Conservation (phyloP, 2,329 filamentous ascomycete genomes). For the Talaromyces sp. region DNA sequence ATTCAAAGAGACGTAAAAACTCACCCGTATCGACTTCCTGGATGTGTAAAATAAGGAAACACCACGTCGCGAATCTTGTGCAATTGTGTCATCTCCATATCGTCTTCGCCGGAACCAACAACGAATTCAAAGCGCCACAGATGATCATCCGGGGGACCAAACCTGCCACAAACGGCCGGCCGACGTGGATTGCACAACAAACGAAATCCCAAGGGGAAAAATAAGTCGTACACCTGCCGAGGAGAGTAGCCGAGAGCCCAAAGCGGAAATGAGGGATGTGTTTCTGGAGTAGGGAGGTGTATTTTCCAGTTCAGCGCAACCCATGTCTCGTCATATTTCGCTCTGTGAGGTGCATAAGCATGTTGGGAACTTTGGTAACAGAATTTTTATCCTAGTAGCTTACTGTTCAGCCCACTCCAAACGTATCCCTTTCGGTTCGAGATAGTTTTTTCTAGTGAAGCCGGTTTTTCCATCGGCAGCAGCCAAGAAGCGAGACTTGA, state of each 20-base stretch:
- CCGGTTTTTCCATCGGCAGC: slow-evolving; percentile 49
- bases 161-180: slow-evolving; percentile 43
- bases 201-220: slow-evolving; percentile 43
- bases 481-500: slow-evolving; percentile 31
- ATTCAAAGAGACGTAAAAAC: neutral
- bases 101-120: slow-evolving; percentile 25
- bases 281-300: slow-evolving; percentile 39
- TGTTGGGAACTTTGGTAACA: neutral
- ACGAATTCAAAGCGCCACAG: slow-evolving; percentile 44
- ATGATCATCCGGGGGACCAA: slow-evolving; percentile 37
- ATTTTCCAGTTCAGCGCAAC: slow-evolving; percentile 47
- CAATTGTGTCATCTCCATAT: slow-evolving; percentile 19
- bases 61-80: neutral
- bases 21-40: neutral
- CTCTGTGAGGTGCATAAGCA: neutral
- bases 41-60: neutral
- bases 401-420: slow-evolving; percentile 22
- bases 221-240: slow-evolving; percentile 45
- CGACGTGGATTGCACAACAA: slow-evolving; percentile 42
- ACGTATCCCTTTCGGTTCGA: slow-evolving; percentile 39
- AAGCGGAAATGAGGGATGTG: slow-evolving; percentile 47
- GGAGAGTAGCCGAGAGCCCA: slow-evolving; percentile 46
- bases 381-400: slow-evolving; percentile 15
- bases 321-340: slow-evolving; percentile 28
- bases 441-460: slow-evolving; percentile 42